A percentile compares a stretch with the other conserved stretches of the same genome.
Evolutionary conservation across 495 filamentous ascomycete genomes (phyloP).

Genomic region (Apodospora peruviana): DNA sequence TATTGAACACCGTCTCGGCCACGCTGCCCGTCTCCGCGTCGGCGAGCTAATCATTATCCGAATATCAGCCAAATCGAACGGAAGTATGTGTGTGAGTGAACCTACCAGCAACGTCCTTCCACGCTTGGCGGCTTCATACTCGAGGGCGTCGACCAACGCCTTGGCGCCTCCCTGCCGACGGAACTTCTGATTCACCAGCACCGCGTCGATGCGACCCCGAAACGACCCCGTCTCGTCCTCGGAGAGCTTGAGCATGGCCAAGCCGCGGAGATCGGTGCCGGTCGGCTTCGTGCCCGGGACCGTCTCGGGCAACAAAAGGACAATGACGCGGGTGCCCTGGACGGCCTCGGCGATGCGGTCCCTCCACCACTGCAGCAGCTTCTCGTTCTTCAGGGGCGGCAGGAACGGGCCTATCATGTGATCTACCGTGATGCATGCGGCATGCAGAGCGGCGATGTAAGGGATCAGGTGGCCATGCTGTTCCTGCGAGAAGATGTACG

Average conservation of each 20-base stretch:
- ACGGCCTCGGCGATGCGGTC: slow-evolving; percentile 30
- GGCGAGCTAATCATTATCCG: slow-evolving; percentile 18
- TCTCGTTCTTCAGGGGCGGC: slow-evolving; percentile 32
- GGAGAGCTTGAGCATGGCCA: slow-evolving; percentile 32
- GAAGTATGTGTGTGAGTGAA: neutral
- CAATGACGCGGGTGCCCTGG: slow-evolving; percentile 26
- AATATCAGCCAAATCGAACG: neutral
- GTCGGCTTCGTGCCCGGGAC: slow-evolving; percentile 17
- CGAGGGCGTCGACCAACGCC: slow-evolving; percentile 27
- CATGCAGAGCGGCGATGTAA: slow-evolving; percentile 36
- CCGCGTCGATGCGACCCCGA: slow-evolving; percentile 31
- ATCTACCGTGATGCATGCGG: slow-evolving; percentile 32
- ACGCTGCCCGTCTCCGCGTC: slow-evolving; percentile 30
- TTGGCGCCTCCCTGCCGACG: slow-evolving; percentile 27
- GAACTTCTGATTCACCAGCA: slow-evolving; percentile 27
- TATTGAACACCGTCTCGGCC: slow-evolving; percentile 28
- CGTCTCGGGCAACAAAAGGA: slow-evolving; percentile 25
- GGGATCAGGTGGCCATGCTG: slow-evolving; percentile 30
- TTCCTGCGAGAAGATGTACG: slow-evolving; percentile 26
- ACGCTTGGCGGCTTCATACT: slow-evolving; percentile 28
- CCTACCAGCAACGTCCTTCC: slow-evolving; percentile 33
- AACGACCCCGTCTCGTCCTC: slow-evolving; percentile 31
- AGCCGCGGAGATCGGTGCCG: slow-evolving; percentile 29
- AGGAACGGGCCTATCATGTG: slow-evolving; percentile 33
- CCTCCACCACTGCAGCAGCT: slow-evolving; percentile 35